phyloP scores from a whole-genome alignment of 1,284 basidiomycete species.

The Anthracocystis panici-leucophaei region DNA sequence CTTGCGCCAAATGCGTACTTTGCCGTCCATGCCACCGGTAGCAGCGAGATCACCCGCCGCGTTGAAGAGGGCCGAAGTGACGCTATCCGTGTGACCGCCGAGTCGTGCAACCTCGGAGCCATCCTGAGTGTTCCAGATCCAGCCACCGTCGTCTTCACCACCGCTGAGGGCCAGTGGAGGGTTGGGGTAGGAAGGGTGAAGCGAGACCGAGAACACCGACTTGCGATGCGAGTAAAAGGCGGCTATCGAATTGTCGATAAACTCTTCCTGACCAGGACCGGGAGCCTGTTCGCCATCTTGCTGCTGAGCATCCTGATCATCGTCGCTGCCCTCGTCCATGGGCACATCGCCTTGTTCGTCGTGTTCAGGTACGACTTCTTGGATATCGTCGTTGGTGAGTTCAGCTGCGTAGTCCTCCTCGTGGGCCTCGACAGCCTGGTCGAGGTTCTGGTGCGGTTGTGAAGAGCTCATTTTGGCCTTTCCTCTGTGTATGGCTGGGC shows the following conservation, averaged over 20 bases:
- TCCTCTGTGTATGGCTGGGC: background rate
- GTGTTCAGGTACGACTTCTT: conserved; percentile 51
- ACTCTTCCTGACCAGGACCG: conserved; percentile 46
- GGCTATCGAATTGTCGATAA: conserved; percentile 66
- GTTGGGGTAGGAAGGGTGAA: conserved; percentile 80
- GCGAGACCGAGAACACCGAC: conserved; percentile 84
- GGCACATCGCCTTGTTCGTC: conserved; percentile 49
- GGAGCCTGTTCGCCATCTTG: conserved; percentile 13
- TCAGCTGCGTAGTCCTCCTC: conserved; percentile 45
- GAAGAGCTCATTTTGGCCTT: conserved; percentile 26
- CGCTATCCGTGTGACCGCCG: conserved; percentile 91
- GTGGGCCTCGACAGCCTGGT: conserved; percentile 37
- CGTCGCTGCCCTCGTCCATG: conserved; percentile 52
- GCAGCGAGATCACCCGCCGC: conserved; percentile 89
- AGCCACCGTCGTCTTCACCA: conserved; percentile 94
- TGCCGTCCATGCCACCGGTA: conserved; percentile 97
- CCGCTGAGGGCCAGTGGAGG: conserved; percentile 88
- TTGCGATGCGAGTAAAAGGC: conserved; percentile 67
- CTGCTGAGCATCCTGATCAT: conserved; percentile 20
- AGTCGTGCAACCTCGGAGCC: conserved; percentile 85
- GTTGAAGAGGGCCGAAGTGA: conserved; percentile 84
- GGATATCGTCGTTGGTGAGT: conserved; percentile 47
- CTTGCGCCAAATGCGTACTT: conserved; percentile 86
- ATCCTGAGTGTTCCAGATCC: conserved; percentile 89
- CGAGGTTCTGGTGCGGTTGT: conserved; percentile 26